These are phyloP conservation scores for Erythrobasidium hasegawianum DNA, from an alignment of 1,284 basidiomycete species.

Conservation along the genomic window DNA sequence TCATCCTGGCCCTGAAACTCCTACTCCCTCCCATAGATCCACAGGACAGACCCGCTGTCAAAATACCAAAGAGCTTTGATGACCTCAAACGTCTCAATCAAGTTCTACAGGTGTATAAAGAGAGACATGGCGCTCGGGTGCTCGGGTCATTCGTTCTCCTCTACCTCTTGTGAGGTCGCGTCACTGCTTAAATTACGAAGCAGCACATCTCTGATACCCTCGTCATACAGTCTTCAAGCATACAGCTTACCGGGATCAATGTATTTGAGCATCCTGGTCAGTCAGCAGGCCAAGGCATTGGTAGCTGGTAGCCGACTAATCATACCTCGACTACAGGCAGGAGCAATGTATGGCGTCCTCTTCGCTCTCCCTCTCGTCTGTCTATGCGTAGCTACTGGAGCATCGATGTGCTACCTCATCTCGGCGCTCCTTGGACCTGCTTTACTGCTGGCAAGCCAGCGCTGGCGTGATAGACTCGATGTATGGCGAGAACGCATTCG, in stretches of 20 bases:
- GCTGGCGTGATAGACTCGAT: constrained; percentile 71
- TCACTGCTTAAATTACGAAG: not conserved
- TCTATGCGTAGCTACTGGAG: constrained; percentile 83
- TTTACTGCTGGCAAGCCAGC: constrained; percentile 69
- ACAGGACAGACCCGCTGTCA: constrained; percentile 42
- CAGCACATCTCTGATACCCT: not conserved
- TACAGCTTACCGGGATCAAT: constrained; percentile 96
- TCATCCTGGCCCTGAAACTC: constrained; percentile 37
- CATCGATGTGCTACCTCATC: constrained; percentile 87
- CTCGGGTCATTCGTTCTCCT: constrained; percentile 54
- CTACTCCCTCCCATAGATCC: constrained; percentile 44
- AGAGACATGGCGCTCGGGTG: constrained; percentile 48
- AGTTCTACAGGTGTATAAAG: constrained; percentile 48
- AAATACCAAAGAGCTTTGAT: constrained; percentile 50
- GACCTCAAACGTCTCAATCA: constrained; percentile 46
- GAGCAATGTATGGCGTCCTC: constrained; percentile 92
- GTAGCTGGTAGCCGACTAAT: not conserved
- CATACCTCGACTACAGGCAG: constrained; percentile 58
- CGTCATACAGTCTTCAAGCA: constrained; percentile 72
- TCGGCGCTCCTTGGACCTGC: constrained; percentile 85
- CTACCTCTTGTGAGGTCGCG: constrained; percentile 77
- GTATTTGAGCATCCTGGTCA: constrained; percentile 67
- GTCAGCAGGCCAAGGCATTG: not conserved
- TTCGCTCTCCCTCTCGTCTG: constrained; percentile 86
- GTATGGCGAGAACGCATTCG: constrained; percentile 72